phyloP scores from a whole-genome alignment of 768 basidiomycete genomes.

The Hygrophoropsis aurantiaca region DNA sequence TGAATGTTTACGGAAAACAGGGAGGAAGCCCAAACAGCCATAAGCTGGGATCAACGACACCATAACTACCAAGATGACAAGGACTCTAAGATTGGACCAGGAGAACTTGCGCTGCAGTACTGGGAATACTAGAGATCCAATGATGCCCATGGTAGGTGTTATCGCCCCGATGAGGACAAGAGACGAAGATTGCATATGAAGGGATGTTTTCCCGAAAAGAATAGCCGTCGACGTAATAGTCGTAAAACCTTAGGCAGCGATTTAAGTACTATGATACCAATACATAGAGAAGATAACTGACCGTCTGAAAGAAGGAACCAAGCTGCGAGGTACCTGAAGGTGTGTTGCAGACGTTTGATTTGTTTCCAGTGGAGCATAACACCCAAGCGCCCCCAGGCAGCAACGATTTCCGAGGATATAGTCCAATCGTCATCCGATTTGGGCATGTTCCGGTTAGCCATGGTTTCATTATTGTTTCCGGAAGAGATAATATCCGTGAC shows the following conservation, averaged over 20 bases:
- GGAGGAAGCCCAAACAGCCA: conserved; percentile 78
- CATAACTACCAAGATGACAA: conserved; percentile 65
- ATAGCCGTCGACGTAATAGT: conserved; percentile 92
- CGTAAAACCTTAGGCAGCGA: conserved; percentile 67
- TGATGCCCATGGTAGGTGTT: conserved; percentile 75
- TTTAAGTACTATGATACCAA: not conserved
- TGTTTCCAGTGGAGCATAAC: conserved; percentile 74
- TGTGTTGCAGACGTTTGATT: conserved; percentile 72
- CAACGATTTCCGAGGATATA: conserved; percentile 49
- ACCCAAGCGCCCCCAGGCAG: conserved; percentile 76
- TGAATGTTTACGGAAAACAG: conserved; percentile 42
- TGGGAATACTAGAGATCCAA: conserved; percentile 85
- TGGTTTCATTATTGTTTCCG: conserved; percentile 15
- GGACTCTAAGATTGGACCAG: conserved; percentile 67
- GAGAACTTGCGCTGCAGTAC: conserved; percentile 59
- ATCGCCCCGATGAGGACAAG: conserved; percentile 80
- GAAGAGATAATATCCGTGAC: conserved; percentile 21
- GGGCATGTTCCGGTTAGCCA: conserved; percentile 1
- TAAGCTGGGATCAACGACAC: conserved; percentile 74
- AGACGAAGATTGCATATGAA: conserved; percentile 76
- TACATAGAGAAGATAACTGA: conserved; percentile 28
- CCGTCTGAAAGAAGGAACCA: conserved; percentile 96
- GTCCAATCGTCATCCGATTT: conserved; percentile 40
- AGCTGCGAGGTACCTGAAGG: conserved; percentile 86
- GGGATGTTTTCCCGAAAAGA: conserved; percentile 86